Base-by-base conservation (phyloP, 2,329 filamentous ascomycete species). In the Fonsecaea erecta region DNA sequence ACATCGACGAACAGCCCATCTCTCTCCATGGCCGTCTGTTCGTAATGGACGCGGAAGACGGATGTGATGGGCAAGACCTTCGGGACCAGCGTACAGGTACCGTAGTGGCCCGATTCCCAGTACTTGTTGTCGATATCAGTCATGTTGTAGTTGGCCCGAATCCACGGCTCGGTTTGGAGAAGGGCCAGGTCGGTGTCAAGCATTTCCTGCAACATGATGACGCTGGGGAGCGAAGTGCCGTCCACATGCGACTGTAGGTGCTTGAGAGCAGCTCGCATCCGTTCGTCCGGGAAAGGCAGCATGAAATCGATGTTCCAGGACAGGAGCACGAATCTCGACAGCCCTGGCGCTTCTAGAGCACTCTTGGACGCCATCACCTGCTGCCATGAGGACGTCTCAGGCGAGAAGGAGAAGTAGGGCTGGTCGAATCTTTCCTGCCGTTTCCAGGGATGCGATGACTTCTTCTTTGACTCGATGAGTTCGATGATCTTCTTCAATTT, bases 1-100 rank as follows among this genome's bases (percentile, higher is more conserved):
- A 85, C 64, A 60, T 87, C 85, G n/a, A 85, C 78, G 62, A 86
- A 86, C 1, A 86, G 73, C 2, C 76, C 84, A 70, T 87, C 85
- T 5, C 85, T 77, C 52, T 81, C 79, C 78, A 86, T 84, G 11
- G 73, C 72, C 1, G 83, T 83, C 21, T 76, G 70, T 53, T 77
- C 77, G 60, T 84, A 86, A 37, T 80, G 79, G 0, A 86, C 79
- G 5, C 85, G 80, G 65, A 86, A 86, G 24, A 81, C 79, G 0
- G 73, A 70, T 0, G 73, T 66, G 59, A 86, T 75, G 4, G 74
- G 71, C 4, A 86, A 71, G 2, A 79, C 75, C n/a, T 74, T 75
- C 62, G 85, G 83, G 1, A 87, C 68, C 11, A 87, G 77, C 0
- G 79, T 85, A 6, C 77, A 79, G 0, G 85, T 87, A 3, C 85